These are phyloP conservation scores for Candida rishiriensis DNA, from an alignment of 805 yeast genomes.

Conservation along the genomic window DNA sequence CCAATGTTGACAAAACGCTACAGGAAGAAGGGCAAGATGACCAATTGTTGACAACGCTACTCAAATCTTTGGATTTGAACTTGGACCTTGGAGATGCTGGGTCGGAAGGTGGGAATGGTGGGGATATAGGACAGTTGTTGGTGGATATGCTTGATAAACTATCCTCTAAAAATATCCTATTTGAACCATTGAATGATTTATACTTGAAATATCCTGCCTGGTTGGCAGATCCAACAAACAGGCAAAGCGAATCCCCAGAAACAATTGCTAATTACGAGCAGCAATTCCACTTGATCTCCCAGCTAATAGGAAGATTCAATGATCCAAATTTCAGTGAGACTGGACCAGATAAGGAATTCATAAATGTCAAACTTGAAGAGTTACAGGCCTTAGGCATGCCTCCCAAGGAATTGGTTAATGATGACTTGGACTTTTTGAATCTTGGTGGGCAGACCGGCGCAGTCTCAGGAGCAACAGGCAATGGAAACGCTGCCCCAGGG, in stretches of 20 bases:
- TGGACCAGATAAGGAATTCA: conserved; percentile 42
- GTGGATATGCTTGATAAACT: conserved; percentile 76
- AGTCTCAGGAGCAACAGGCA: neutral
- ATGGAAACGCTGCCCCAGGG: neutral
- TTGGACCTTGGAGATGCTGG: conserved; percentile 26
- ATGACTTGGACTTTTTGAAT: conserved; percentile 37
- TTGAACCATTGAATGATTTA: conserved; percentile 83
- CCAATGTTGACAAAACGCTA: conserved; percentile 57
- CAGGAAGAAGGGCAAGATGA: conserved; percentile 36
- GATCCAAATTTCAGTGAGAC: conserved; percentile 54
- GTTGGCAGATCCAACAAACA: conserved; percentile 49
- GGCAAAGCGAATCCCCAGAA: conserved; percentile 17
- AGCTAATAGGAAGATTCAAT: conserved; percentile 66
- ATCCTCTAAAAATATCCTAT: conserved; percentile 78
- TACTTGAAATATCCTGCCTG: conserved; percentile 68
- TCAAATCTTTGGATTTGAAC: conserved; percentile 54
- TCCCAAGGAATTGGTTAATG: conserved; percentile 60
- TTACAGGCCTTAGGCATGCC: conserved; percentile 76
- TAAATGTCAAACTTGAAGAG: conserved; percentile 58
- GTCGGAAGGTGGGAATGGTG: conserved; percentile 13
- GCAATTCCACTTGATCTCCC: conserved; percentile 59
- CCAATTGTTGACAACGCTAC: conserved; percentile 55
- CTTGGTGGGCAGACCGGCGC: conserved; percentile 21
- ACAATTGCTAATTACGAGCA: conserved; percentile 45
- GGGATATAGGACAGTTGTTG: conserved; percentile 49